These are phyloP conservation scores for Yarrowia alimentaria DNA, from an alignment of 805 yeast genomes.

Conservation along the genomic window DNA sequence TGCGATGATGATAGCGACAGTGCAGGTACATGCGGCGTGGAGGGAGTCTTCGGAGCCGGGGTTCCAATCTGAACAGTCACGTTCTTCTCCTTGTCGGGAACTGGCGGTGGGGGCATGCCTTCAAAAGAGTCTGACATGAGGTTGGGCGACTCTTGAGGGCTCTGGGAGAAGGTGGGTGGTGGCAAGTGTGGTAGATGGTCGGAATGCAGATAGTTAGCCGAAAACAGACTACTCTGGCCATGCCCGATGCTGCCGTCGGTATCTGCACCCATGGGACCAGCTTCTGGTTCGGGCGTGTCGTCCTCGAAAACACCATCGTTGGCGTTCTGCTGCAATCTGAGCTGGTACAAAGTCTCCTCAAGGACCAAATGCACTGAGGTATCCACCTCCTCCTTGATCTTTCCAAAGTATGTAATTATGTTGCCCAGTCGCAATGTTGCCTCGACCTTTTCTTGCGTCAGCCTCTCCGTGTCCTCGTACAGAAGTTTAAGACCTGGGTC, in stretches of 20 bases:
- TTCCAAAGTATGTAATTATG: slow-evolving; percentile 69
- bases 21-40: slow-evolving; percentile 19
- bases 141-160: slow-evolving; percentile 18
- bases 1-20: slow-evolving; percentile 13
- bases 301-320: slow-evolving; percentile 28
- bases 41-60: slow-evolving; percentile 6
- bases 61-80: slow-evolving; percentile 24
- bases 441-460: slow-evolving; percentile 65
- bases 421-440: slow-evolving; percentile 69
- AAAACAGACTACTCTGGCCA: too few relatives aligned
- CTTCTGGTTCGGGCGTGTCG: too few relatives aligned
- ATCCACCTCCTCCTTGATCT: slow-evolving; percentile 77
- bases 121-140: slow-evolving; percentile 22
- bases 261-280: too few relatives aligned
- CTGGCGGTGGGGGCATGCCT: slow-evolving; percentile 28
- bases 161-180: slow-evolving; percentile 16
- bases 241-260: too few relatives aligned
- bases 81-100: slow-evolving; percentile 16
- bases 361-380: slow-evolving; percentile 62
- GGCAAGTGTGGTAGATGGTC: slow-evolving; percentile 10
- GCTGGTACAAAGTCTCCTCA: slow-evolving; percentile 48
- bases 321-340: slow-evolving; percentile 11
- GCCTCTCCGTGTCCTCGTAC: slow-evolving; percentile 62
- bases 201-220: slow-evolving; percentile 4
- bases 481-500: slow-evolving; percentile 60